These are phyloP conservation scores for Miamiensis avidus DNA, from an alignment of 169 alveolate species.

Conservation along the genomic window DNA sequence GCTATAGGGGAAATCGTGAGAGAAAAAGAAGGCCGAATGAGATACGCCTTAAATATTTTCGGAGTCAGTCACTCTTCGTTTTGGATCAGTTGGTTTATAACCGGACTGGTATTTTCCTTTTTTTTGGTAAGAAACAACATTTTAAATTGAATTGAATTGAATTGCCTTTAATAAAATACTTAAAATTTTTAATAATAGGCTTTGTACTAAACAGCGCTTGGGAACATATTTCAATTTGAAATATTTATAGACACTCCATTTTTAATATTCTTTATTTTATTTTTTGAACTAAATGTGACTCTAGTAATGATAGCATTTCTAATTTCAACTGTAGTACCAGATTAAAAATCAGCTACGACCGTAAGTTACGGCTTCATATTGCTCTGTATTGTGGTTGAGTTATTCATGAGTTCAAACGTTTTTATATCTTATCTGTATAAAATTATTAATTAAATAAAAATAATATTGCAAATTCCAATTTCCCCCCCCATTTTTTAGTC, in stretches of 20 bases:
- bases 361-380: slow-evolving; percentile 46
- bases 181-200: too few relatives aligned
- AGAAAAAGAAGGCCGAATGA: slow-evolving; percentile 67
- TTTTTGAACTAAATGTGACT: slow-evolving; percentile 29
- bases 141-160: too few relatives aligned
- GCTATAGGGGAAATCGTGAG: slow-evolving; percentile 55
- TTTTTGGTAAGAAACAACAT: too few relatives aligned
- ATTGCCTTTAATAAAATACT: too few relatives aligned
- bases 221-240: slow-evolving; percentile 32
- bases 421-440: too few relatives aligned
- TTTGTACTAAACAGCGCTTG: slow-evolving; percentile 20
- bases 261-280: slow-evolving; percentile 25
- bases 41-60: slow-evolving; percentile 53
- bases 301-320: slow-evolving; percentile 47
- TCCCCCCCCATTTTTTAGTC: slow-evolving; percentile 16
- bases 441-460: too few relatives aligned
- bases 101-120: slow-evolving; percentile 34
- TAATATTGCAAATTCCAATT: neutral
- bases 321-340: slow-evolving; percentile 32
- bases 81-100: slow-evolving; percentile 53
- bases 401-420: slow-evolving; percentile 22
- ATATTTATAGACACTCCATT: slow-evolving; percentile 47
- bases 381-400: slow-evolving; percentile 44
- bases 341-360: slow-evolving; percentile 39
- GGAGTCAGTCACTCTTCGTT: slow-evolving; percentile 44